Percentiles rank a stretch among this genome's conserved stretches.
These are phyloP conservation scores for Arabis hirsuta DNA, from an alignment of 345 rosid species.

Conservation along the genomic window DNA sequence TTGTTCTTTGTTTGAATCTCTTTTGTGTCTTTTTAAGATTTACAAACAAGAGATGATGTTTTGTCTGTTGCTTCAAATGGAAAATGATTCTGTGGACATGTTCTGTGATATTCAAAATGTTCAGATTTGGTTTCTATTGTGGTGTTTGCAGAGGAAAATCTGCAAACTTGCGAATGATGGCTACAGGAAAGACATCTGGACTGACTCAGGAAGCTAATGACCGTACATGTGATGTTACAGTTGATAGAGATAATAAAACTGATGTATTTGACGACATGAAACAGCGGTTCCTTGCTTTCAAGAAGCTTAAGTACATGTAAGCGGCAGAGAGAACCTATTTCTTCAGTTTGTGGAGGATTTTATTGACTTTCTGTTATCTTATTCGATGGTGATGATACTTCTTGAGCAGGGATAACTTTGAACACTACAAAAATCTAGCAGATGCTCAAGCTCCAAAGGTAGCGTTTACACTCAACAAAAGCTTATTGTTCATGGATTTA, in stretches of 20 bases:
- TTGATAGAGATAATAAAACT: conserved; percentile 36
- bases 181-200: conserved; percentile 38
- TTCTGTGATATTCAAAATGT: conserved; percentile 13
- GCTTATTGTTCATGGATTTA: conserved; percentile 9
- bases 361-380: not conserved
- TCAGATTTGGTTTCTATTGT: not conserved
- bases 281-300: conserved; percentile 70
- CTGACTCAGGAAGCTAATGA: conserved; percentile 44
- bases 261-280: conserved; percentile 71
- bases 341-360: conserved; percentile 17
- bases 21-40: not conserved
- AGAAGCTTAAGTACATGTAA: conserved; percentile 74
- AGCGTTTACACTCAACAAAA: conserved; percentile 4
- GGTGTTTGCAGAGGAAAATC: conserved; percentile 33
- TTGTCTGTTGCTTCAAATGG: conserved; percentile 11
- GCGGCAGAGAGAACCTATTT: conserved; percentile 25
- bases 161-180: conserved; percentile 39
- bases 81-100: not conserved
- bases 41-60: not conserved
- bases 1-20: too few species aligned
- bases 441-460: conserved; percentile 89
- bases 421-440: conserved; percentile 69
- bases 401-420: conserved; percentile 67
- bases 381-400: conserved; percentile 13
- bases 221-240: conserved; percentile 7